A percentile compares a stretch with the other conserved stretches of the same genome.
phyloP scores from a whole-genome alignment of 208 protist genomes.

The Porcisia deanei region DNA sequence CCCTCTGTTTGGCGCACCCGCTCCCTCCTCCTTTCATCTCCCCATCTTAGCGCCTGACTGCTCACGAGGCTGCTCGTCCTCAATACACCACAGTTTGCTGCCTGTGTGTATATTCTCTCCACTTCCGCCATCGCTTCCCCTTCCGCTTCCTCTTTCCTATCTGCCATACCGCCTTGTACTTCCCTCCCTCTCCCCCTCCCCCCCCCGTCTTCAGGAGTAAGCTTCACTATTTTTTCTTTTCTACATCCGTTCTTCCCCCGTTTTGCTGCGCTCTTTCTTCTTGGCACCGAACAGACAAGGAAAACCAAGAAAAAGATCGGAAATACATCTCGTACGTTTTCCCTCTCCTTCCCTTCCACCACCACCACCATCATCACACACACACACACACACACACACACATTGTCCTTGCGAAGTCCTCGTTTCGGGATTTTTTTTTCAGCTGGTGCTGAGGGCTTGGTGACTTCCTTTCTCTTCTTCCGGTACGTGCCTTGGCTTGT shows the following conservation, averaged over 20 bases:
- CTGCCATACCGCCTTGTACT: too few species aligned
- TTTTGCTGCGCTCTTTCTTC: neutral
- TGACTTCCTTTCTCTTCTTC: too few species aligned
- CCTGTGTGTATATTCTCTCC: too few species aligned
- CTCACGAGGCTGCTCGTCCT: too few species aligned
- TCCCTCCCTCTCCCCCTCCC: neutral
- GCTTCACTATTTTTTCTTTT: neutral
- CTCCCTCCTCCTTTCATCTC: too few species aligned
- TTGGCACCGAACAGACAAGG: neutral
- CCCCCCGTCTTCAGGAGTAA: neutral
- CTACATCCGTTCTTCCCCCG: neutral
- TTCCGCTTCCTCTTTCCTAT: neutral
- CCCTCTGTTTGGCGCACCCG: too few species aligned
- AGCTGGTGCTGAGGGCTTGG: neutral
- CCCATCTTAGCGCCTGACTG: too few species aligned
- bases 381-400: neutral
- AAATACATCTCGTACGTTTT: neutral
- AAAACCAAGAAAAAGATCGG: neutral
- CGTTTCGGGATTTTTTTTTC: neutral
- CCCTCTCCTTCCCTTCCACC: neutral
- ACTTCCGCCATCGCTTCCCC: neutral
- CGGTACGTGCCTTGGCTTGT: neutral
- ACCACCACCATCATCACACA: neutral
- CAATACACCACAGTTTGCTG: too few species aligned
- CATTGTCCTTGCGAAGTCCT: neutral